Conservation (phyloP, 352 stramenopile species). For the Blastocystis sp. region DNA sequence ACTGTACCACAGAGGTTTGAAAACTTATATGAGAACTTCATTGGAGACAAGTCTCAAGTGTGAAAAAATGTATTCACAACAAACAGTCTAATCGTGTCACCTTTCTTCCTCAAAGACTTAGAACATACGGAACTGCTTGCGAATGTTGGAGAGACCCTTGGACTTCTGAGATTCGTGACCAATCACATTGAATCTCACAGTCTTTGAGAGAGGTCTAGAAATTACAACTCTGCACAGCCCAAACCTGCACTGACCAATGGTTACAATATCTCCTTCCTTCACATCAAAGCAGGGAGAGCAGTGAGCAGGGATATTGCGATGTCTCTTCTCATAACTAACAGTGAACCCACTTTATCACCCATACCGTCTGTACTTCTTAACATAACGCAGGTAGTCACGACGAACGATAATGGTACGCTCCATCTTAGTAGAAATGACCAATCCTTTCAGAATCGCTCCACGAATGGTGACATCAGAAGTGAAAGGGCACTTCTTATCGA, state of each 20-base stretch:
- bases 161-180: conserved; percentile 88
- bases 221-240: not conserved
- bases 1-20: conserved; percentile 84
- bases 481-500: conserved; percentile 99
- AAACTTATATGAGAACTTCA: conserved; percentile 72
- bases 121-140: conserved; percentile 98
- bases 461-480: conserved; percentile 97
- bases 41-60: conserved; percentile 15
- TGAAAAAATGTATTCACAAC: not conserved
- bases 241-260: conserved; percentile 91
- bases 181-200: conserved; percentile 98
- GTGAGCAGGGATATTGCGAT: conserved; percentile 98
- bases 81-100: not conserved
- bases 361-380: conserved; percentile 93
- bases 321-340: conserved; percentile 93
- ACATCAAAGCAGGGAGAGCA: conserved; percentile 92
- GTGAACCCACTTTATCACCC: not conserved
- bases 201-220: conserved; percentile 89
- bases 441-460: conserved; percentile 92
- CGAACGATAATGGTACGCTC: conserved; percentile 97
- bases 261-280: conserved; percentile 98
- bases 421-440: conserved; percentile 99
- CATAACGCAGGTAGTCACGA: conserved; percentile 98
- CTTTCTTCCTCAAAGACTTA: conserved; percentile 69
- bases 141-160: conserved; percentile 89